These are phyloP conservation scores for Pleurotus cornucopiae DNA, from an alignment of 768 basidiomycete genomes.

Conservation along the genomic window DNA sequence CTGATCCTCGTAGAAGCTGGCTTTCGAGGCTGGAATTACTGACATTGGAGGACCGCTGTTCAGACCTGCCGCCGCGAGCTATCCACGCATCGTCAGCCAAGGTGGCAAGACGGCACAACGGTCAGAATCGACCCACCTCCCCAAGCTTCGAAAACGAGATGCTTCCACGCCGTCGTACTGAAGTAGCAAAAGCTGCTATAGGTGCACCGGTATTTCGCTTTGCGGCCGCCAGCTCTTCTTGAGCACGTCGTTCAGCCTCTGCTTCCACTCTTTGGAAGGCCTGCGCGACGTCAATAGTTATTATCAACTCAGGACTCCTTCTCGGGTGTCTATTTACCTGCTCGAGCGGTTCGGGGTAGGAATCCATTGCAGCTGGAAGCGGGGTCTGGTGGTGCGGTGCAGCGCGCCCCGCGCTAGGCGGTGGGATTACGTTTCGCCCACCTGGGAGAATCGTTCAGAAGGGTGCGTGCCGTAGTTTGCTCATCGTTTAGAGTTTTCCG, in stretches of 20 bases:
- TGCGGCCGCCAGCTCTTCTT: neutral
- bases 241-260: slow-evolving; percentile 6
- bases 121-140: neutral
- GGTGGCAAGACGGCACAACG: neutral
- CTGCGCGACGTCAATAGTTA: neutral
- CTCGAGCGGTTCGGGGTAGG: slow-evolving; percentile 7
- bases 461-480: neutral
- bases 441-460: slow-evolving; percentile 1
- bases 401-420: neutral
- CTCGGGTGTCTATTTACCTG: neutral
- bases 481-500: slow-evolving; percentile 4
- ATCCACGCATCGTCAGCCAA: neutral
- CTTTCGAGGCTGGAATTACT: slow-evolving; percentile 1
- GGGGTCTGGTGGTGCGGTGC: neutral
- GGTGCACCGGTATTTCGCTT: slow-evolving; percentile 1
- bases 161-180: slow-evolving; percentile 5
- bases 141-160: slow-evolving; percentile 7
- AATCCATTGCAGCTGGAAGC: neutral
- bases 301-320: neutral
- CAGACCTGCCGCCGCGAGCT: slow-evolving; percentile 4
- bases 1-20: slow-evolving; percentile 4
- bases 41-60: slow-evolving; percentile 2
- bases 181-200: neutral
- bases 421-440: slow-evolving; percentile 1
- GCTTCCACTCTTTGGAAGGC: slow-evolving; percentile 9